A percentile compares a stretch with the other conserved stretches of the same genome.
phyloP scores from a whole-genome alignment of 805 yeast genomes.

The Metschnikowia vanudenii region DNA sequence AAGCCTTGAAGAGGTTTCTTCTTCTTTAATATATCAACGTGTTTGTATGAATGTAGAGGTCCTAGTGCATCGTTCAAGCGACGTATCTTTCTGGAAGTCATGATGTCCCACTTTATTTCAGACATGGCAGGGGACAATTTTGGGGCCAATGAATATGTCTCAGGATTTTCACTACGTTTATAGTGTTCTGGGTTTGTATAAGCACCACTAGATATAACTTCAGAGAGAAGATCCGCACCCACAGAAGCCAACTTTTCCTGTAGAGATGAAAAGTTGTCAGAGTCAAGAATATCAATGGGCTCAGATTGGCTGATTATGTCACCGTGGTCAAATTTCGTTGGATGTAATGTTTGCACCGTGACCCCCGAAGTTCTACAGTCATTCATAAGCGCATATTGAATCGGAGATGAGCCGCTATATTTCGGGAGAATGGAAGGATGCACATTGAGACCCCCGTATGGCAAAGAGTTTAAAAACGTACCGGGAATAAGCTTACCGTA shows the following conservation, averaged over 20 bases:
- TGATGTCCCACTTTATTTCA: conserved; percentile 48
- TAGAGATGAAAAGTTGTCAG: conserved; percentile 48
- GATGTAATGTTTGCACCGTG: conserved; percentile 86
- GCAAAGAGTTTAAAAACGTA: conserved; percentile 45
- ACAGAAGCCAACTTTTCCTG: conserved; percentile 50
- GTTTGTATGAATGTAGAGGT: conserved; percentile 46
- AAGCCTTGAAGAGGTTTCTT: conserved; percentile 26
- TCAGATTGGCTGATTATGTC: conserved; percentile 58
- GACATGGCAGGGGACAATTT: conserved; percentile 47
- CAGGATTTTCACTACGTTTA: conserved; percentile 18
- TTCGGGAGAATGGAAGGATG: conserved; percentile 89
- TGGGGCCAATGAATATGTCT: conserved; percentile 53
- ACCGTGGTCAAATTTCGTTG: conserved; percentile 82
- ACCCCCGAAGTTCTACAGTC: conserved; percentile 71
- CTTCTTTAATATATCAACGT: conserved; percentile 35
- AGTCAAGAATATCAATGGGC: conserved; percentile 36
- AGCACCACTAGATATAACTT: conserved; percentile 39
- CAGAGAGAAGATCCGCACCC: conserved; percentile 60
- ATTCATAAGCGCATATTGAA: conserved; percentile 74
- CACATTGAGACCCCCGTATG: conserved; percentile 77
- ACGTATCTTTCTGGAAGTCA: conserved; percentile 37
- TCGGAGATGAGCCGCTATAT: conserved; percentile 86
- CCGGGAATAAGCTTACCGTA: conserved; percentile 81
- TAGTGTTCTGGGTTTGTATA: conserved; percentile 16
- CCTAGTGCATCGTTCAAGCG: conserved; percentile 56